Base-by-base conservation (phyloP, 805 yeast species). In the Metschnikowia reukaufii region DNA sequence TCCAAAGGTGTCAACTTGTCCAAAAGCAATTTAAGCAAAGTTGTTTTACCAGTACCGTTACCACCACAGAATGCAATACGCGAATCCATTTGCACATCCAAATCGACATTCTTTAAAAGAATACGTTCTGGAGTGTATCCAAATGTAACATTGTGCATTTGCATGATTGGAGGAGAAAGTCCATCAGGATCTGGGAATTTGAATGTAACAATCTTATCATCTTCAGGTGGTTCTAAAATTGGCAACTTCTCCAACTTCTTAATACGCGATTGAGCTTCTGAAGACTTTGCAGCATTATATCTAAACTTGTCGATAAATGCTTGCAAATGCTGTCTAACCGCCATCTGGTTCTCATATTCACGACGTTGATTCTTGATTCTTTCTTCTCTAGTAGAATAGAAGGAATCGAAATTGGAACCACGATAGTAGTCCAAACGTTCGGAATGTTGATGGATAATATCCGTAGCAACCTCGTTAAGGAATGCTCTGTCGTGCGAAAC, bases 11-110 rank as follows among this genome's bases (percentile, higher is more conserved):
- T 71, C 44, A 86, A 70, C 55, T 74, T 81, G 52, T 88, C 97
- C 81, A 91, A 83, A 57, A 94, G 73, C 36, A 94, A 73, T 65
- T 92, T 92, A 62, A 94, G 77, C 51, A 94, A 73, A 2, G 99
- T 94, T 9, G 99, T 91, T 67, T 94, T 94, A 86, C 99, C 99
- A 63, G 97, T 88, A 73, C 99, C 99, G 65, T 94, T 94, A 50
- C 97, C 98, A 78, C 99, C 99, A 49, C 94, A 96, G 50, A 94
- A 76, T 0, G 98, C 99, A 59, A 94, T 87, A 66, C 99, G 80
- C 1, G 97, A 90, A 60, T 91, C 88, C 88, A 92, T 76, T 67
- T 88, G 96, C 45, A 94, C 88, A 56, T 89, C 96, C 51, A 94
- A 67, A 56, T 91, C 96, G 35, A 91, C 97, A 57, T 88, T 74